These are phyloP conservation scores for Phytopythium boreale DNA, from an alignment of 352 stramenopile species.

Conservation along the genomic window DNA sequence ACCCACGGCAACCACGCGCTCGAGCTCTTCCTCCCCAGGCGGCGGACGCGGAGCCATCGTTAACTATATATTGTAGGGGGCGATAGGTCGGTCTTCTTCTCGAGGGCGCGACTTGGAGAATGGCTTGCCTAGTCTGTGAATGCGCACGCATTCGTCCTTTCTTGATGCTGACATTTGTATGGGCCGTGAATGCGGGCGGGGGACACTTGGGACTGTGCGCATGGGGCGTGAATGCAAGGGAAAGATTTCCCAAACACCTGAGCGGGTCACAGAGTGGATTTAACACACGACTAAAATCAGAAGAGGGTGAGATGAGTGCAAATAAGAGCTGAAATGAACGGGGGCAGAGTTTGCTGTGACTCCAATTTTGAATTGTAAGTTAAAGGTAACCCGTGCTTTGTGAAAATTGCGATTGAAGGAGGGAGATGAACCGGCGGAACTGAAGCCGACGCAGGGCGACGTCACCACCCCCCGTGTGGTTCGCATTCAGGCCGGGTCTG, in stretches of 20 bases:
- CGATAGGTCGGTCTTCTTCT: neutral
- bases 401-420: too few relatives aligned
- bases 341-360: too few relatives aligned
- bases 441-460: too few relatives aligned
- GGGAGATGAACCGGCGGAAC: too few relatives aligned
- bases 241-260: slow-evolving; percentile 5
- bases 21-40: slow-evolving; percentile 1
- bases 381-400: too few relatives aligned
- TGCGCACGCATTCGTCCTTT: neutral
- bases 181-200: neutral
- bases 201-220: neutral
- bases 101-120: slow-evolving; percentile 1
- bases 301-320: neutral
- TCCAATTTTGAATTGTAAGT: too few relatives aligned
- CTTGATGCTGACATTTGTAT: neutral
- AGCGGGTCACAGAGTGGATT: neutral
- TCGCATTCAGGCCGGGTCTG: too few relatives aligned
- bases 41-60: slow-evolving; percentile 8
- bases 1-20: neutral
- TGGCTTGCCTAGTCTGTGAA: neutral
- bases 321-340: too few relatives aligned
- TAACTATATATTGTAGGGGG: neutral
- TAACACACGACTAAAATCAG: neutral
- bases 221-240: neutral
- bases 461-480: too few relatives aligned